Base-by-base conservation (phyloP, 441 rosid genomes). In the Hura crepitans region DNA sequence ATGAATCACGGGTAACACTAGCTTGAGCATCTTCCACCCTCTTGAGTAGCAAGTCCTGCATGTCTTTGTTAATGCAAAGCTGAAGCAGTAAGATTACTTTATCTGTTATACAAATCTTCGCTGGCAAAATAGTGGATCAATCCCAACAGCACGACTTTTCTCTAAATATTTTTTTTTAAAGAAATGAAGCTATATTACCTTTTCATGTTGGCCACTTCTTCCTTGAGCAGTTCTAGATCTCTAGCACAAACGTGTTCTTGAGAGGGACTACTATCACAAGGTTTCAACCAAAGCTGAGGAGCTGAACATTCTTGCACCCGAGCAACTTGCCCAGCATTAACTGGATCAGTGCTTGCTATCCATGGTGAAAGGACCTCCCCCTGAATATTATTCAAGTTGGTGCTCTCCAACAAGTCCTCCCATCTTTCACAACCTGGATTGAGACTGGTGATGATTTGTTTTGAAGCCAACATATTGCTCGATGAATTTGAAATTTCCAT, bases 381-480 rank as follows among this genome's bases (percentile, higher is more conserved):
- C 17, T 76, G 81, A 74, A 87, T 69, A 82, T 78, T 85, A 62
- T 89, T 89, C 80, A 93, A 72, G 80, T 81, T 86, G 75, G 85
- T 69, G 78, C 74, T 84, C 74, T 83, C 89, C 78, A 91, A 75
- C 86, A 89, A 87, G 78, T 88, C 89, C 78, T 87, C 93, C 98
- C 96, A 93, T 76, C 77, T 85, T 46, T 85, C 96, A 61, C 90
- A 82, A 72, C 79, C 75, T 61, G 85, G 89, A 75, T 87, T 81
- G 62, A 87, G 81, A 59, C 81, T 59, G 55, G 80, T 59, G 58
- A 69, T 77, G 81, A 83, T 81, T 50, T 82, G 85, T 75, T 83
- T 88, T 15, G 86, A 55, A 57, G 87, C 85, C 72, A 80, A 92
- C 80, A 87, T 69, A 68, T 45, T 77, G 81, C 77, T 83, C 78